Percentiles rank a stretch among this genome's conserved stretches.
phyloP scores from a whole-genome alignment of 805 yeast genomes.

The Saccharomyces cerevisiae region DNA sequence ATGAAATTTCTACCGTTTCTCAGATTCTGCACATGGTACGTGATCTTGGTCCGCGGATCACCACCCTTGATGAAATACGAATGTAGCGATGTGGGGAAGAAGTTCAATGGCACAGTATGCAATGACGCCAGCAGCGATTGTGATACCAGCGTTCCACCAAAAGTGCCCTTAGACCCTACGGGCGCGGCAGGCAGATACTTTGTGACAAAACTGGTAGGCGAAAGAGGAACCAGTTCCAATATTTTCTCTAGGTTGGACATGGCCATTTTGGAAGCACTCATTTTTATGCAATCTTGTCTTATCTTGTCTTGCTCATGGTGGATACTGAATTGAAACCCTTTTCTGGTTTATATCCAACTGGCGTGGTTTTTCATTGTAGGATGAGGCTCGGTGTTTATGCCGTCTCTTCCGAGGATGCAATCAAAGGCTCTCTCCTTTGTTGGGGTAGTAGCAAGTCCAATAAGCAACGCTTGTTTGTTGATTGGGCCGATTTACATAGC shows the following conservation, averaged over 20 bases:
- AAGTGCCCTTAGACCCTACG: slow-evolving; percentile 53
- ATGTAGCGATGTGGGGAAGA: slow-evolving; percentile 54
- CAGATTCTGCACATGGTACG: slow-evolving; percentile 45
- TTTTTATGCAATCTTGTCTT: not conserved
- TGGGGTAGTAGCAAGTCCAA: not conserved
- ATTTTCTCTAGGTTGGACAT: slow-evolving; percentile 14
- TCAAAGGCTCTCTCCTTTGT: not conserved
- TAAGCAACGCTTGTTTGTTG: not conserved
- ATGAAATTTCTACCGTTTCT: slow-evolving; percentile 46
- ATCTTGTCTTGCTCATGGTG: not conserved
- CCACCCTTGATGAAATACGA: slow-evolving; percentile 56
- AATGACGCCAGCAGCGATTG: slow-evolving; percentile 57
- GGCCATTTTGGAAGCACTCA: not conserved
- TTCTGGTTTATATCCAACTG: not conserved
- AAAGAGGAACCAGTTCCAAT: slow-evolving; percentile 15
- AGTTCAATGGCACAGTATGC: slow-evolving; percentile 38
- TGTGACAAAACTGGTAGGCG: slow-evolving; percentile 18
- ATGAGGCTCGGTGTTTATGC: not conserved
- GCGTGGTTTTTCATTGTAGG: not conserved
- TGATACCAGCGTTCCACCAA: slow-evolving; percentile 64
- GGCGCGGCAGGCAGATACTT: slow-evolving; percentile 31
- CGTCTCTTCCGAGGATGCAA: not conserved
- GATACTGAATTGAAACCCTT: not conserved
- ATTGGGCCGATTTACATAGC: not conserved
- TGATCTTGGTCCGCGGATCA: slow-evolving; percentile 36